These are phyloP conservation scores for Stephania yunnanensis DNA, from an alignment of 164 flowering plant genomes.

Conservation along the genomic window DNA sequence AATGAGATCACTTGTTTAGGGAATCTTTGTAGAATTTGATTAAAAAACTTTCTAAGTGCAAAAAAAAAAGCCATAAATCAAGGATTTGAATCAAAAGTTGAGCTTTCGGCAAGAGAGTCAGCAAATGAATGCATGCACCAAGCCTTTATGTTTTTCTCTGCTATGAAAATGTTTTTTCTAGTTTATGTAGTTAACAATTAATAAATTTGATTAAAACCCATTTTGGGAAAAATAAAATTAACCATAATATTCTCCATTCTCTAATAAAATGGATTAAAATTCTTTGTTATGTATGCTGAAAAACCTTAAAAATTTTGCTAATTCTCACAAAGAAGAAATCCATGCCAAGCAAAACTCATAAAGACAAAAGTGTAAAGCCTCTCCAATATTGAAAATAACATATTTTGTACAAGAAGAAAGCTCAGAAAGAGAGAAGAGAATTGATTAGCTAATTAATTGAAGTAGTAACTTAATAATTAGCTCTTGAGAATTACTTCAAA, in stretches of 20 bases:
- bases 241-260: no score
- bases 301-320: no score
- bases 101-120: neutral
- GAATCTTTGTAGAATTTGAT: neutral
- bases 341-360: slow-evolving; percentile 7
- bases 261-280: no score
- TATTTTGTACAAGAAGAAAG: slow-evolving; percentile 15
- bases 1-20: neutral
- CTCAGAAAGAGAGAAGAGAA: neutral
- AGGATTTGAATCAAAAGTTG: neutral
- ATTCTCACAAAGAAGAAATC: slow-evolving; percentile 7
- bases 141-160: slow-evolving; percentile 1
- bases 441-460: neutral
- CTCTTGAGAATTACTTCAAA: slow-evolving; percentile 9
- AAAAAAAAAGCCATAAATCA: neutral
- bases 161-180: neutral
- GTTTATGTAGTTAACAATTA: neutral
- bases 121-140: neutral
- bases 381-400: slow-evolving; percentile 16
- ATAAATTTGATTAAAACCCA: no score
- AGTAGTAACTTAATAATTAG: neutral
- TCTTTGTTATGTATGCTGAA: no score
- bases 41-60: neutral
- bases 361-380: slow-evolving; percentile 11
- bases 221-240: no score